A percentile compares a stretch with the other conserved stretches of the same genome.
Evolutionary conservation across 306 rosid genomes (phyloP).

Genomic region (Pachyrhizus erosus): DNA sequence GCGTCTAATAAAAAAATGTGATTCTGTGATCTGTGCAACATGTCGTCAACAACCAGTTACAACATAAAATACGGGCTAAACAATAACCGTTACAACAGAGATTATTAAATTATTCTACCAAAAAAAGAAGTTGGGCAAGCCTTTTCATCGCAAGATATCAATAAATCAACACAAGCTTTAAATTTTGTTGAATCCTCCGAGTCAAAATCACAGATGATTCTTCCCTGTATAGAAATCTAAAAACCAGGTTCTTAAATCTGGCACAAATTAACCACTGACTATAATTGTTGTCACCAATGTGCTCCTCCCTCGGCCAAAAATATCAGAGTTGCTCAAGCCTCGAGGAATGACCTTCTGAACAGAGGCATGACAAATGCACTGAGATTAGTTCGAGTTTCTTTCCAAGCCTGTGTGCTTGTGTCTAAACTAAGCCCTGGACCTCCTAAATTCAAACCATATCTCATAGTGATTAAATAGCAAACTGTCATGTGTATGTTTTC

Average conservation of each 20-base stretch:
- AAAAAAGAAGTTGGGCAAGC: background rate
- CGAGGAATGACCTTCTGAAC: conserved; percentile 10
- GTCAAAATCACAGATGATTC: conserved; percentile 32
- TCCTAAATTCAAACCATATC: conserved; percentile 83
- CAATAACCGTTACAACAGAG: conserved; percentile 7
- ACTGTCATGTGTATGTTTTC: conserved; percentile 83
- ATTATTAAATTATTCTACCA: background rate
- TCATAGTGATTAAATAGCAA: conserved; percentile 85
- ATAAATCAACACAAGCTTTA: background rate
- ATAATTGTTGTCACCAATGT: too few species aligned
- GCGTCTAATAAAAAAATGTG: background rate
- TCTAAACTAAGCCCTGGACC: conserved; percentile 50
- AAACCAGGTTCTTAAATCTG: conserved; percentile 31
- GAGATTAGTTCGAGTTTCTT: conserved; percentile 36
- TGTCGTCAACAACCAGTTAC: conserved; percentile 2
- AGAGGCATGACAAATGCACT: conserved; percentile 34
- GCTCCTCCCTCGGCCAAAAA: background rate
- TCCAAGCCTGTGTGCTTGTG: too few species aligned
- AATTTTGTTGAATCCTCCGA: background rate
- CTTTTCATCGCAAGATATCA: too few species aligned
- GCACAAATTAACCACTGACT: too few species aligned
- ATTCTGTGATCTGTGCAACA: background rate
- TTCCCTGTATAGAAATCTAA: background rate
- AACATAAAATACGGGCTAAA: conserved; percentile 6
- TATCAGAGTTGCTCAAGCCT: conserved; percentile 24